Base-by-base conservation (phyloP, 1,284 basidiomycete genomes). In the Melanopsichium pennsylvanicum region DNA sequence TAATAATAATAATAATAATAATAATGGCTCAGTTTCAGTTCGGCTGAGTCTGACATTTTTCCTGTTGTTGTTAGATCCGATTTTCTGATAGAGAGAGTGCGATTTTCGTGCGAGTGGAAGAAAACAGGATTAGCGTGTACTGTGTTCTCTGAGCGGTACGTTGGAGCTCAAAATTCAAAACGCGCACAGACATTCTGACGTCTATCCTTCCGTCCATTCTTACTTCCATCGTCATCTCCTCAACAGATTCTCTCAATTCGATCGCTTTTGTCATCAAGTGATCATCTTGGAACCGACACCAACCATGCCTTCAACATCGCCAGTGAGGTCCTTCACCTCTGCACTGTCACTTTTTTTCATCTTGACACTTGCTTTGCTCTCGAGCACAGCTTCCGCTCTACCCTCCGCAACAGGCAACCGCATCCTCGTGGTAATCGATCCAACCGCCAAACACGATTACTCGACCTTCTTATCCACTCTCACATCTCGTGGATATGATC, bases 371-470 rank as follows among this genome's bases (percentile, higher is more conserved):
- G 55, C 62, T 2, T 25, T 68, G 1, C 67, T 55, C 15, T 74
- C 74, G 4, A 66, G 77, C 2, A 72, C 75, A 9, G 75, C n/a
- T n/a, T n/a, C n/a, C 4, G 55, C 62, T 2, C 29, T 68, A 1
- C 67, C 58, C 15, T 74, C 74, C 4, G 68, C 78, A 3, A 72
- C 75, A 9, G 75, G 77, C 32, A 49, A 70, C 13, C 71, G 74
- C 8, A 40, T 78, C n/a, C 72, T 80, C 25, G 70, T 74, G 11
- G 57, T 80, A 9, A 45, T 72, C 23, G 74, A 75, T 16, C 23
- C 33, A 6, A 4, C 49, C 8, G 18, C 52, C 11, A 34, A 37
- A 7, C 21, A 22, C 12, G 7, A 41, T n/a, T 79, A 73, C 50
- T 66, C 70, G 15, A 34, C 39, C 16, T 75, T 71, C 35, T 41